phyloP scores from a whole-genome alignment of 2,329 filamentous ascomycete genomes.

The Fusarium sacchari region DNA sequence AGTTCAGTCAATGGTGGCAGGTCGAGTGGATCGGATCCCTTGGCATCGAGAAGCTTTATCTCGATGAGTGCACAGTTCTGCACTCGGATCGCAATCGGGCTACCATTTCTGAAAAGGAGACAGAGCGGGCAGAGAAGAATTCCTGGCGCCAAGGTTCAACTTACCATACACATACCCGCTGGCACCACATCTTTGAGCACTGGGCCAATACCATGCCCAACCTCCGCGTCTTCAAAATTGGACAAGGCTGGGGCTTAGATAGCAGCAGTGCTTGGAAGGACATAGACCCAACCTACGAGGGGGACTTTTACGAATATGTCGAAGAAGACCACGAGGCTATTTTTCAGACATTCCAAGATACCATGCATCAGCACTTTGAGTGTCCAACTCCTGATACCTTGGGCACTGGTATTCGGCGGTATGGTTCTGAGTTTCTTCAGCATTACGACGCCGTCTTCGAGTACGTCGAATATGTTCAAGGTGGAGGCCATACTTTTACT shows the following conservation, averaged over 20 bases:
- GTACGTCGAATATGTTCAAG: background rate
- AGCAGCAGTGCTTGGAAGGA: background rate
- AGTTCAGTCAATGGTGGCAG: constrained; percentile 56
- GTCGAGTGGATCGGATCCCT: constrained; percentile 57
- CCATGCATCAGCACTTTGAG: constrained; percentile 6
- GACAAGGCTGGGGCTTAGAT: background rate
- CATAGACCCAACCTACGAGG: background rate
- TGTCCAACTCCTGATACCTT: background rate
- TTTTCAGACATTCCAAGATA: background rate
- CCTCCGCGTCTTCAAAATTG: constrained; percentile 5
- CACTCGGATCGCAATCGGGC: background rate
- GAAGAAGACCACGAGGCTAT: background rate
- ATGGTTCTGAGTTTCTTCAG: background rate
- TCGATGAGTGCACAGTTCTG: constrained; percentile 54
- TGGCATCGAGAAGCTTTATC: constrained; percentile 48
- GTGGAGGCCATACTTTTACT: background rate
- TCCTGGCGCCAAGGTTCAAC: background rate
- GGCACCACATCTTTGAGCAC: constrained; percentile 7
- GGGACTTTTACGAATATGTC: background rate
- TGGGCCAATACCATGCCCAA: background rate
- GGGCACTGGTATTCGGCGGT: background rate
- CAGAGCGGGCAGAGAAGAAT: accelerated
- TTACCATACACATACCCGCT: background rate
- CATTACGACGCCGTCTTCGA: background rate
- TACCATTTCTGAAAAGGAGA: background rate